phyloP scores from a whole-genome alignment of 164 flowering plant genomes.

The Vitis vinifera region ASM3070453v1 NC_081811.1:1482501-1483000 shows the following conservation, averaged over 20 bases:
- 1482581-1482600: too few species aligned
- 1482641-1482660: not conserved
- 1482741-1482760: not conserved
- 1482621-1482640: not conserved
- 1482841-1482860: not conserved
- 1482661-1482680: not conserved
- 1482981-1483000: slow-evolving; percentile 20
- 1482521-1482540: too few species aligned
- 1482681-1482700: not conserved
- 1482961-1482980: not conserved
- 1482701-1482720: not conserved
- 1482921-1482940: not conserved
- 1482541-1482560: too few species aligned
- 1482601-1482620: not conserved
- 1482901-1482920: not conserved
- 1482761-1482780: too few species aligned
- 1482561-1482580: too few species aligned
- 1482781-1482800: too few species aligned
- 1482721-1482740: too few species aligned
- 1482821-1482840: not conserved
- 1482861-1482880: not conserved
- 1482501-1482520: too few species aligned
- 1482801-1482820: not conserved
- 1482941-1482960: not conserved
- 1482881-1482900: not conserved